Evolutionary conservation across 2,329 filamentous ascomycete species (phyloP).

Genomic region (Calonectria hongkongensis): DNA sequence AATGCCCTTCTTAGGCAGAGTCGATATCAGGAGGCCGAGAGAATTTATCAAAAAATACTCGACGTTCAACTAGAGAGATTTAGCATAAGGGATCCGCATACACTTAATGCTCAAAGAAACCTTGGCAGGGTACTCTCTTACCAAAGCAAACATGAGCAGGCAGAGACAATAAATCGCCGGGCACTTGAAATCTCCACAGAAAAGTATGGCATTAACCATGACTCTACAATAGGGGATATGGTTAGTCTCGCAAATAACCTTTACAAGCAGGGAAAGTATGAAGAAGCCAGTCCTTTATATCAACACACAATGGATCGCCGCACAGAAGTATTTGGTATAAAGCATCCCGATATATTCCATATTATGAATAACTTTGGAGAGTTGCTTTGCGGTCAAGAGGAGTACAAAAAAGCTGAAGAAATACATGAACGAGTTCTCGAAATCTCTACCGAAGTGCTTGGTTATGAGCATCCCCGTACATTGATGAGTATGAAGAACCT

Average conservation of each 20-base stretch:
- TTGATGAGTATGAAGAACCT: not conserved
- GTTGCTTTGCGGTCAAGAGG: not conserved
- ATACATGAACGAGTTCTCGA: not conserved
- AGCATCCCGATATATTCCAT: not conserved
- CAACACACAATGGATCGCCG: not conserved
- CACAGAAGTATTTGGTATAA: not conserved
- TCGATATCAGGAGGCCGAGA: slow-evolving; percentile 47
- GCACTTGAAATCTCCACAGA: not conserved
- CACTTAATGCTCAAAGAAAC: not conserved
- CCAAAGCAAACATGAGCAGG: not conserved
- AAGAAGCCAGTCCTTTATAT: slow-evolving; percentile 42
- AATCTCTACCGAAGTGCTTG: not conserved
- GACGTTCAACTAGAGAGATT: not conserved
- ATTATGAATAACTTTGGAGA: not conserved
- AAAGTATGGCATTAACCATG: not conserved
- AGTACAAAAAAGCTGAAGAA: slow-evolving; percentile 43
- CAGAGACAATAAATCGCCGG: not conserved
- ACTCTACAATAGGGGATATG: too few species aligned
- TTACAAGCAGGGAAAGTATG: slow-evolving; percentile 28
- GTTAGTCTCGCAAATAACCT: not conserved
- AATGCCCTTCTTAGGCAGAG: not conserved
- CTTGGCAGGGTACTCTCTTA: not conserved
- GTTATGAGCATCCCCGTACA: not conserved
- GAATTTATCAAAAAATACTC: not conserved
- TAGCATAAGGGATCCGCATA: slow-evolving; percentile 1